Evolutionary conservation across 148 eudicot species (phyloP).

Genomic region (Cornus kousa): DNA sequence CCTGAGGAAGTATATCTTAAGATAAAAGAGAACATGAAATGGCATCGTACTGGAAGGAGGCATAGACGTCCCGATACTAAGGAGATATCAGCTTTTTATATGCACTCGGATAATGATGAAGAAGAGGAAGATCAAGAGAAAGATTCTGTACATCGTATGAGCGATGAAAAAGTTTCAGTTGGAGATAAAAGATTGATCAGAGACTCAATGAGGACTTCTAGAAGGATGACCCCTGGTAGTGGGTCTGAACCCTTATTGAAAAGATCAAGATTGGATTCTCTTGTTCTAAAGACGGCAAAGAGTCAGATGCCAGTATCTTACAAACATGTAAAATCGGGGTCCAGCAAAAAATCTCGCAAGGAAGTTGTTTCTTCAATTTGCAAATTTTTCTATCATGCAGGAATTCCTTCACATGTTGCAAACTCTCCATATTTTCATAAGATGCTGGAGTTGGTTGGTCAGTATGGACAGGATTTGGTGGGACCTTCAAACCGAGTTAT

Average conservation of each 20-base stretch:
- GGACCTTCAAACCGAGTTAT: conserved; percentile 65
- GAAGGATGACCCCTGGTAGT: conserved; percentile 50
- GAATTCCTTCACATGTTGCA: conserved; percentile 72
- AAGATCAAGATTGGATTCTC: conserved; percentile 48
- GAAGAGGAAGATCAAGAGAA: conserved; percentile 76
- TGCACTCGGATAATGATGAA: conserved; percentile 75
- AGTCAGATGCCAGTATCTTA: conserved; percentile 37
- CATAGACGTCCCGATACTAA: conserved; percentile 63
- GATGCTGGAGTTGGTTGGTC: conserved; percentile 86
- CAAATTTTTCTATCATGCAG: conserved; percentile 88
- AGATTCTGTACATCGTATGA: conserved; percentile 40
- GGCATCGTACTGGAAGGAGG: conserved; percentile 95
- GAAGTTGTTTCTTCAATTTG: conserved; percentile 81
- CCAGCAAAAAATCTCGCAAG: conserved; percentile 53
- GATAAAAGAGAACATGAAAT: conserved; percentile 94
- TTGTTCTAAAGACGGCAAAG: conserved; percentile 42
- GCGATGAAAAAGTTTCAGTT: conserved; percentile 39
- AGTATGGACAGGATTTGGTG: conserved; percentile 73
- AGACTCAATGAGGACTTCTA: conserved; percentile 43
- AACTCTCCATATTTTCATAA: conserved; percentile 75
- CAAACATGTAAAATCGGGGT: conserved; percentile 38
- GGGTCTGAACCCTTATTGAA: conserved; percentile 52
- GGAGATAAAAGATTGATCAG: conserved; percentile 48
- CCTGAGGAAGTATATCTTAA: conserved; percentile 86
- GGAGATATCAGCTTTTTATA: conserved; percentile 59